Evolutionary conservation across 805 yeast genomes (phyloP).

Genomic region (Millerozyma miso): DNA sequence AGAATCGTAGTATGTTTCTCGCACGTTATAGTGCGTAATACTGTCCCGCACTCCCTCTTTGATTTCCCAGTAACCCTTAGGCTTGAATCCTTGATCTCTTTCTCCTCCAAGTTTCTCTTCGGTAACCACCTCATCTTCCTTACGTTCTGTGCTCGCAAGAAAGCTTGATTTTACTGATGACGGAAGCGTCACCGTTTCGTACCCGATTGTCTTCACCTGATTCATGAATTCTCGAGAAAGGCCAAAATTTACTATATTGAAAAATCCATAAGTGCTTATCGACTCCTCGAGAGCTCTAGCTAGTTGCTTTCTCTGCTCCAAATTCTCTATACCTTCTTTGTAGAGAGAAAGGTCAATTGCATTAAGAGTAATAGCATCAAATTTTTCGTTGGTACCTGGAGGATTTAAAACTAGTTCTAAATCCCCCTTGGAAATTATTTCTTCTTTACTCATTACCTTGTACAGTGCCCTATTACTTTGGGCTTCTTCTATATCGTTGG

Average conservation of each 20-base stretch:
- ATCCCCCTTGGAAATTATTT: slow-evolving; percentile 18
- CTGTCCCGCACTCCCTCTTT: slow-evolving; percentile 40
- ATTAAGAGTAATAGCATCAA: slow-evolving; percentile 20
- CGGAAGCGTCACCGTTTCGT: slow-evolving; percentile 22
- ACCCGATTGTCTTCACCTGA: slow-evolving; percentile 19
- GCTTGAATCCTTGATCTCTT: slow-evolving; percentile 46
- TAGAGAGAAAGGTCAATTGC: slow-evolving; percentile 34
- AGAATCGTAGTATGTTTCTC: slow-evolving; percentile 34
- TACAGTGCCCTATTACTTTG: background rate
- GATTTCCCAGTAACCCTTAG: slow-evolving; percentile 46
- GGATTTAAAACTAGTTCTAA: slow-evolving; percentile 22
- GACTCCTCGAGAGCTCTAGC: slow-evolving; percentile 37
- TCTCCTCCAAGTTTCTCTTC: slow-evolving; percentile 36
- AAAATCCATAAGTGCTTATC: slow-evolving; percentile 41
- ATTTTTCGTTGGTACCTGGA: slow-evolving; percentile 8
- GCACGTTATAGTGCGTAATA: slow-evolving; percentile 41
- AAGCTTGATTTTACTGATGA: slow-evolving; percentile 19
- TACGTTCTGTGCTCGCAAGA: slow-evolving; percentile 27
- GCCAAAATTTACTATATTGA: slow-evolving; percentile 31
- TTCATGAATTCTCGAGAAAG: slow-evolving; percentile 15
- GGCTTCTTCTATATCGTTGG: background rate
- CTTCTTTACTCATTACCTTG: slow-evolving; percentile 2
- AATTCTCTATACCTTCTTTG: slow-evolving; percentile 32
- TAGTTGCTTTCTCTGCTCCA: slow-evolving; percentile 22
- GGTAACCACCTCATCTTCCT: slow-evolving; percentile 21